Percentiles rank a stretch among this genome's conserved stretches.
These are phyloP conservation scores for Acrasis kona DNA, from an alignment of 78 protist genomes.

Conservation along the genomic window DNA sequence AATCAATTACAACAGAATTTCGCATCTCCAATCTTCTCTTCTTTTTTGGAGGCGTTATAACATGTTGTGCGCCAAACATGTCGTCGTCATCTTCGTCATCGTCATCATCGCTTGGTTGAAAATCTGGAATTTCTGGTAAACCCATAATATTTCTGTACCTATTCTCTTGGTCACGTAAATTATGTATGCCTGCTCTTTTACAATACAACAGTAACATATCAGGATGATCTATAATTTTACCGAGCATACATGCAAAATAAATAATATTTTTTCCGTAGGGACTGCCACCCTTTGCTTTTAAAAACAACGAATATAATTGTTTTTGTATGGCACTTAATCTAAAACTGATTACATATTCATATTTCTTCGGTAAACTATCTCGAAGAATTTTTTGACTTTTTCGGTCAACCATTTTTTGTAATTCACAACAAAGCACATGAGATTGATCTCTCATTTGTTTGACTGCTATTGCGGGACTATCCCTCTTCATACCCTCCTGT, in stretches of 20 bases:
- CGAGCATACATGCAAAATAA: not conserved
- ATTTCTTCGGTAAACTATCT: not conserved
- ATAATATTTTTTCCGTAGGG: not conserved
- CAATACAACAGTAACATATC: too few relatives aligned
- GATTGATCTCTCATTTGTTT: not conserved
- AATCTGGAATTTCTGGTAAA: too few relatives aligned
- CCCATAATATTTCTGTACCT: too few relatives aligned
- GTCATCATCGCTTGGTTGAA: too few relatives aligned
- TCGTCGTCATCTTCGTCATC: too few relatives aligned
- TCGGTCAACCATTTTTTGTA: slow-evolving; percentile 19
- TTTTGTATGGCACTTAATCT: not conserved
- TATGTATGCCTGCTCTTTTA: too few relatives aligned
- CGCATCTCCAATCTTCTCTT: too few relatives aligned
- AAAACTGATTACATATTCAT: slow-evolving; percentile 1
- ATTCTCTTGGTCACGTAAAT: too few relatives aligned
- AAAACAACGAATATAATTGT: not conserved
- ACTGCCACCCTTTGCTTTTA: not conserved
- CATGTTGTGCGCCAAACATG: too few relatives aligned
- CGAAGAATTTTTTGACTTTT: not conserved
- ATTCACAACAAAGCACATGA: not conserved
- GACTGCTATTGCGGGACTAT: not conserved
- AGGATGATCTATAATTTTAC: not conserved
- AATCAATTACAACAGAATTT: too few relatives aligned
- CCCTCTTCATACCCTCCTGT: slow-evolving; percentile 3
- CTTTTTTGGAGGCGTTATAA: too few relatives aligned